A percentile compares a stretch with the other conserved stretches of the same genome.
Evolutionary conservation across 2,329 filamentous ascomycete species (phyloP).

Genomic region (Cercospora brassicicola): DNA sequence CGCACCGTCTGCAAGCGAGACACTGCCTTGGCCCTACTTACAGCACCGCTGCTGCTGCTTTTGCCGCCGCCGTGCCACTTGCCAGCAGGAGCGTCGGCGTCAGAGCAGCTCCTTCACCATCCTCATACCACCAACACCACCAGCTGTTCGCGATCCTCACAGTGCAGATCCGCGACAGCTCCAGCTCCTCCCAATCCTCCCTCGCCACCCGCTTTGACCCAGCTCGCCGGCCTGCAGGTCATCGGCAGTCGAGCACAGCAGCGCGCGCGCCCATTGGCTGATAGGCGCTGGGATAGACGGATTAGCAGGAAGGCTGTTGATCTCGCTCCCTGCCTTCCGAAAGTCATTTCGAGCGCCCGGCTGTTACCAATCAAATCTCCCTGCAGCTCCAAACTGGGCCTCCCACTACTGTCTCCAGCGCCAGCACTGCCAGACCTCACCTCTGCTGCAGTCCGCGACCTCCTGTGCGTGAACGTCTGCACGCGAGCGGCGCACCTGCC

Average conservation of each 20-base stretch:
- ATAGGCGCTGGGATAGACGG: slow-evolving; percentile 5
- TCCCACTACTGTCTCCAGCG: slow-evolving; percentile 6
- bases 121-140: background rate
- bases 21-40: background rate
- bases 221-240: slow-evolving; percentile 9
- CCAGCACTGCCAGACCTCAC: slow-evolving; percentile 3
- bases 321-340: slow-evolving; percentile 20
- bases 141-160: background rate
- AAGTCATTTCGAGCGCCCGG: slow-evolving; percentile 21
- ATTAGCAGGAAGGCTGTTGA: slow-evolving; percentile 16
- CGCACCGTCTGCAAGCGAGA: slow-evolving; percentile 1
- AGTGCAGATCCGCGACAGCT: background rate
- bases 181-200: background rate
- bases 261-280: slow-evolving; percentile 12
- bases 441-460: slow-evolving; percentile 3
- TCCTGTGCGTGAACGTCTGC: slow-evolving; percentile 4
- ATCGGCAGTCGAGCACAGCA: slow-evolving; percentile 16
- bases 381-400: slow-evolving; percentile 7
- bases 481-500: background rate
- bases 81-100: background rate
- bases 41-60: background rate
- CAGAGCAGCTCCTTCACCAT: background rate
- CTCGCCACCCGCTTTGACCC: slow-evolving; percentile 3
- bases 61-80: background rate
- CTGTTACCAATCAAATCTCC: slow-evolving; percentile 28